These are phyloP conservation scores for Chaetomium sp. DNA, from an alignment of 2,329 filamentous ascomycete genomes.

Conservation along the genomic window DNA sequence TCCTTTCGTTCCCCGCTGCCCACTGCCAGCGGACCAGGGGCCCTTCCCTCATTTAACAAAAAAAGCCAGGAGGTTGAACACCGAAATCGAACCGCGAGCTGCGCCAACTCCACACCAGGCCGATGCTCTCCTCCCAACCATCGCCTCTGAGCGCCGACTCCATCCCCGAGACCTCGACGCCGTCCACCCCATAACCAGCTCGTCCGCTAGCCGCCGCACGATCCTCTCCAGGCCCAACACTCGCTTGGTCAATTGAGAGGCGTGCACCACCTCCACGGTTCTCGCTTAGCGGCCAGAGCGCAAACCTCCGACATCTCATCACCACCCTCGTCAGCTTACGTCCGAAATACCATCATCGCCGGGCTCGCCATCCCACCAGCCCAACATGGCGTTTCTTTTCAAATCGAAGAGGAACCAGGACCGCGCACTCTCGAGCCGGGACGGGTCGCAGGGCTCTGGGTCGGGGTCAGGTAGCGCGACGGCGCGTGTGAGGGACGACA, in stretches of 20 bases:
- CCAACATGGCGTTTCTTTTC: slow-evolving; percentile 72
- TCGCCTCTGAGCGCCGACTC: slow-evolving; percentile 32
- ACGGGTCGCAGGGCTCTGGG: slow-evolving; percentile 42
- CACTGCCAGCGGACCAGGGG: slow-evolving; percentile 16
- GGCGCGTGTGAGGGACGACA: slow-evolving; percentile 49
- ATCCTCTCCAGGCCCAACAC: slow-evolving; percentile 14
- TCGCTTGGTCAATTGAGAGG: slow-evolving; percentile 16
- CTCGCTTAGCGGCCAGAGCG: slow-evolving; percentile 2
- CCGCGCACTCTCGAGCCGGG: slow-evolving; percentile 49
- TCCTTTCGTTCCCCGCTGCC: background rate
- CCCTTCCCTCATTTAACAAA: slow-evolving; percentile 22
- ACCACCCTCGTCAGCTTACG: slow-evolving; percentile 3
- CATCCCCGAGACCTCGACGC: slow-evolving; percentile 19
- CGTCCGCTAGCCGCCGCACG: slow-evolving; percentile 9
- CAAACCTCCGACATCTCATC: slow-evolving; percentile 11
- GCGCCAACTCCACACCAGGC: slow-evolving; percentile 27
- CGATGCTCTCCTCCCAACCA: slow-evolving; percentile 42
- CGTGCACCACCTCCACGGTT: slow-evolving; percentile 2
- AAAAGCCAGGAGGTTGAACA: slow-evolving; percentile 34
- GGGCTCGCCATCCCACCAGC: slow-evolving; percentile 32
- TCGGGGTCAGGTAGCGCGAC: slow-evolving; percentile 44
- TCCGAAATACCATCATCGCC: slow-evolving; percentile 27
- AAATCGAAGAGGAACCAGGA: slow-evolving; percentile 74
- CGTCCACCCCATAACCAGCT: slow-evolving; percentile 8
- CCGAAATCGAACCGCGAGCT: slow-evolving; percentile 22